A percentile compares a stretch with the other conserved stretches of the same genome.
These are phyloP conservation scores for Pleoardoris graminearum DNA, from an alignment of 2,329 filamentous ascomycete species.

Conservation along the genomic window DNA sequence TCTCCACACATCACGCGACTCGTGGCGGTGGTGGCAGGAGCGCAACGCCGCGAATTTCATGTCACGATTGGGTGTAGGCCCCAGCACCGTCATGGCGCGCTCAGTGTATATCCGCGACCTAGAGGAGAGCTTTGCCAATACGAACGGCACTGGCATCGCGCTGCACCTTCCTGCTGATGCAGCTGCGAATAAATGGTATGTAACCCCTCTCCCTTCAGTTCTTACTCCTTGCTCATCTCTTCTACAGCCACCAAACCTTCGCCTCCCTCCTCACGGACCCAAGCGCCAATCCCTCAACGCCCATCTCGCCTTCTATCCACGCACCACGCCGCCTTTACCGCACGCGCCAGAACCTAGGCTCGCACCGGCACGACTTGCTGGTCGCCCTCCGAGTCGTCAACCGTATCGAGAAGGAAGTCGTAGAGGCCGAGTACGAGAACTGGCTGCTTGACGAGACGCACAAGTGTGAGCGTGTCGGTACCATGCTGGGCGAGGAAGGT, in stretches of 20 bases:
- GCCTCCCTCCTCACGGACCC: slow-evolving; percentile 38
- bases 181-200: slow-evolving; percentile 33
- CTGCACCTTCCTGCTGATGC: slow-evolving; percentile 21
- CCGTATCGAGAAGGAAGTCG: slow-evolving; percentile 80
- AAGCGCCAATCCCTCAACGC: slow-evolving; percentile 21
- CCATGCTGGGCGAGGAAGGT: slow-evolving; percentile 46
- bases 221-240: slow-evolving; percentile 12
- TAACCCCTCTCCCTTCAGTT: not conserved
- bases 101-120: slow-evolving; percentile 83
- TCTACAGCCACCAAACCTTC: slow-evolving; percentile 42
- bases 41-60: slow-evolving; percentile 80
- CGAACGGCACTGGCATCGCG: slow-evolving; percentile 38
- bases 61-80: slow-evolving; percentile 75
- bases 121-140: slow-evolving; percentile 60
- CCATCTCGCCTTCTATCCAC: slow-evolving; percentile 29
- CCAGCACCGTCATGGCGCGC: slow-evolving; percentile 80
- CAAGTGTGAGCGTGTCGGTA: slow-evolving; percentile 69
- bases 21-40: slow-evolving; percentile 82
- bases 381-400: slow-evolving; percentile 92
- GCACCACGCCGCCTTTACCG: slow-evolving; percentile 65
- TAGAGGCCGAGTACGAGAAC: slow-evolving; percentile 88
- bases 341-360: slow-evolving; percentile 79
- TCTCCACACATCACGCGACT: slow-evolving; percentile 73
- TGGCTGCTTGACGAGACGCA: slow-evolving; percentile 82
- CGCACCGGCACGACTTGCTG: slow-evolving; percentile 85